Conservation (phyloP, 805 yeast genomes). For the Yamadazyma kitorensis region DNA sequence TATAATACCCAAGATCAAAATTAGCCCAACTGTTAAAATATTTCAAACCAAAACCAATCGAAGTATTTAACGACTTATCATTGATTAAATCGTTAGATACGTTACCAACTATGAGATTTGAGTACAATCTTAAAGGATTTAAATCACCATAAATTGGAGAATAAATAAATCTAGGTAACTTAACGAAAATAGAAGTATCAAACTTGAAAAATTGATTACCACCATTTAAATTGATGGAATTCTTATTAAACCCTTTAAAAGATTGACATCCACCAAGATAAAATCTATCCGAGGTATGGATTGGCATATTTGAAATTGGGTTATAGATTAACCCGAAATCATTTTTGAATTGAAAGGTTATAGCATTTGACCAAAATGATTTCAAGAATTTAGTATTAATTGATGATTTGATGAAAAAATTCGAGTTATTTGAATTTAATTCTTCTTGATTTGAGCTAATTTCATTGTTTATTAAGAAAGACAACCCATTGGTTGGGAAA, state of each 20-base stretch:
- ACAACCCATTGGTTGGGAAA: conserved; percentile 48
- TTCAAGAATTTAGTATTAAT: conserved; percentile 29
- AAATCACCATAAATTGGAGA: conserved; percentile 14
- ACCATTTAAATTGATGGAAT: conserved; percentile 72
- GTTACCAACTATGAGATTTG: conserved; percentile 66
- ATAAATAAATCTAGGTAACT: conserved; percentile 48
- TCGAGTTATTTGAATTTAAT: conserved; percentile 17
- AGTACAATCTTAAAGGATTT: conserved; percentile 50
- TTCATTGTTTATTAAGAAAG: conserved; percentile 64
- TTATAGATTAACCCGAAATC: conserved; percentile 57
- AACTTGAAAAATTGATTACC: conserved; percentile 61
- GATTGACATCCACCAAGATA: conserved; percentile 78
- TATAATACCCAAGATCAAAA: conserved; percentile 39
- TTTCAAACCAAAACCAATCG: conserved; percentile 35
- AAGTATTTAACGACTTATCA: conserved; percentile 21
- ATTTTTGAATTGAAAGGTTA: conserved; percentile 50
- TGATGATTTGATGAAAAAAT: conserved; percentile 34
- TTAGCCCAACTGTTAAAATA: conserved; percentile 40
- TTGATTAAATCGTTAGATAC: conserved; percentile 29
- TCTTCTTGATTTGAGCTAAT: conserved; percentile 31
- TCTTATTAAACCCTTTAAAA: conserved; percentile 65
- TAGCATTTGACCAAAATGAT: conserved; percentile 40
- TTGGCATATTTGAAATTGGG: conserved; percentile 17
- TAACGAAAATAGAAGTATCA: conserved; percentile 57
- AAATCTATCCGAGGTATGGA: conserved; percentile 77